Evolutionary conservation across 352 stramenopile genomes (phyloP).

Genomic region (Phytophthora multivora): DNA sequence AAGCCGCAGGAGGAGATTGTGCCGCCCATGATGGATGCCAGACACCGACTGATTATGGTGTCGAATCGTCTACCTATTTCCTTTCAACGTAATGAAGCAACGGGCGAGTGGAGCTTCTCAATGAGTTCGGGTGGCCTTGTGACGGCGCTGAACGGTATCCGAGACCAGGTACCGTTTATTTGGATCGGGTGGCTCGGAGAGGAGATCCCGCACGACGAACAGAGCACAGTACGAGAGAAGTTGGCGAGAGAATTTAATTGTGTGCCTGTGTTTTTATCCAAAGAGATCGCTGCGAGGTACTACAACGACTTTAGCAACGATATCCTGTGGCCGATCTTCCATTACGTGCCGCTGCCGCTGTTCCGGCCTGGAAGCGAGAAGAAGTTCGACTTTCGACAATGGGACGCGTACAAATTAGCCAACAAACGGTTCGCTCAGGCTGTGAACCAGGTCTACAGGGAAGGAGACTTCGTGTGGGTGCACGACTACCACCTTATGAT

Average conservation of each 20-base stretch:
- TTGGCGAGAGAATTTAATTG: constrained; percentile 89
- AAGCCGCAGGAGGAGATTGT: constrained; percentile 79
- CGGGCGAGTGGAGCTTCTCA: constrained; percentile 84
- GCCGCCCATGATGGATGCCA: constrained; percentile 61
- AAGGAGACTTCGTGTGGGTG: constrained; percentile 89
- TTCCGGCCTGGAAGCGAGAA: constrained; percentile 90
- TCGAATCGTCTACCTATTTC: constrained; percentile 92
- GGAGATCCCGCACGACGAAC: constrained; percentile 86
- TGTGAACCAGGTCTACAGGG: constrained; percentile 76
- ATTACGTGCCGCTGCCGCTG: constrained; percentile 90
- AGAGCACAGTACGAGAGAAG: constrained; percentile 79
- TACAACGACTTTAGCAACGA: constrained; percentile 94
- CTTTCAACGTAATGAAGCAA: constrained; percentile 85
- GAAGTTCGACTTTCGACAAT: constrained; percentile 91
- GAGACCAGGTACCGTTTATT: constrained; percentile 89
- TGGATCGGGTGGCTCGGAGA: constrained; percentile 93
- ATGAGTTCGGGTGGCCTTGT: constrained; percentile 91
- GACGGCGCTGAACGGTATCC: constrained; percentile 88
- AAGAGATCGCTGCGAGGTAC: constrained; percentile 88
- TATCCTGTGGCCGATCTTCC: constrained; percentile 92
- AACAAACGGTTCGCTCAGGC: constrained; percentile 87
- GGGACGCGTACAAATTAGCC: constrained; percentile 87
- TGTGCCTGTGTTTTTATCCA: constrained; percentile 88
- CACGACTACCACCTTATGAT: constrained; percentile 92
- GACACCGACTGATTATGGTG: constrained; percentile 88